Evolutionary conservation across 2,329 filamentous ascomycete species (phyloP), one percentile per base, ranked within the genome.

Genomic region (Trichoderma arundinaceum): DNA sequence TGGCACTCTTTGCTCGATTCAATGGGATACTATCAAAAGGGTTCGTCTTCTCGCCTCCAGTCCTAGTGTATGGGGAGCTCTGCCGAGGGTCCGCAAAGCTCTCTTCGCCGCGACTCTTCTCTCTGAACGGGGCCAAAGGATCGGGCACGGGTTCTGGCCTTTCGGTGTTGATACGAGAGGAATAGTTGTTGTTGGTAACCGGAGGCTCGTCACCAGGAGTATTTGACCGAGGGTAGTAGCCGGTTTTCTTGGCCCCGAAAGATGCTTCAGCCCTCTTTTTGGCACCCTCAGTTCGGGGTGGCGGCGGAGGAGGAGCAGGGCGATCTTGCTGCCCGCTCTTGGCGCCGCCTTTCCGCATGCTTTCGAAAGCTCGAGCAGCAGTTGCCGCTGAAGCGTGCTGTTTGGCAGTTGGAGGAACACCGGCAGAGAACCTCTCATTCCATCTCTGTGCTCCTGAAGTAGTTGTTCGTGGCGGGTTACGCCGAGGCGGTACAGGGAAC

Each of bases 41-140:
- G 52, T 86, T 83, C 4, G 84, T 83, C 75, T 84, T 88, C 73
- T 89, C 87, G 39, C 86, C 85, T 12, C 84, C 80, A 38, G 83
- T 80, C 1, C 79, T 81, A 48, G 81, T 79, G 71, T 88, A 89
- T 0, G 86, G 85, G 6, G 83, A 85, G 69, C 84, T 85, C 63
- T 85, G 80, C n/a, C 85, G 80, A n/a, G 75, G 73, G 66, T 87
- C 83, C 48, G 77, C 65, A 49, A 77, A 78, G 1, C 74, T 74
- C 4, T 82, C 79, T 44, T 63, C 53, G 33, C 39, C 22, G 19
- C 19, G 38, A 12, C 38, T 51, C 44, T 67, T 68, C 1, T 77
- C 74, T 70, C 79, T 78, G 66, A 85, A 84, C 58, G 81, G 77
- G 22, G 77, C 80, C 48, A 85, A 71, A 1, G 82, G 83, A 67